phyloP scores from a whole-genome alignment of 2,329 filamentous ascomycete species.

The Boeremia lycopersici region DNA sequence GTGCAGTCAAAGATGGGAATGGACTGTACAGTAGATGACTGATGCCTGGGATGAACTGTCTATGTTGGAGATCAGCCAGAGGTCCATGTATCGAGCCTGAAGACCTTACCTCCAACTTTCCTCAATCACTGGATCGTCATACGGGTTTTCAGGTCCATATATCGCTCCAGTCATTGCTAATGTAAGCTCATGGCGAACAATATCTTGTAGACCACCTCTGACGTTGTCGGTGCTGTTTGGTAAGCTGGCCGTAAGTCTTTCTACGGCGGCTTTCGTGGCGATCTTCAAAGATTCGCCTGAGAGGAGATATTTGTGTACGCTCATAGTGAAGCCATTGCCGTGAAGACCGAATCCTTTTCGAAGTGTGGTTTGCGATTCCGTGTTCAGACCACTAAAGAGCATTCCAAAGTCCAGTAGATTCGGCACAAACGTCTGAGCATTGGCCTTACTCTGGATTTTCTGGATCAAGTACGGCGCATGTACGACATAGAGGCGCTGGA shows the following conservation, averaged over 20 bases:
- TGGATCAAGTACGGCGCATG: constrained; percentile 47
- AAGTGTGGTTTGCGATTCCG: constrained; percentile 22
- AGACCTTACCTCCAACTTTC: constrained; percentile 45
- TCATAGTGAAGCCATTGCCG: constrained; percentile 48
- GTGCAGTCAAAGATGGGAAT: constrained; percentile 36
- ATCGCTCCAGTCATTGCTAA: constrained; percentile 49
- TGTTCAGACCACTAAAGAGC: constrained; percentile 36
- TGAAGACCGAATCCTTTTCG: constrained; percentile 34
- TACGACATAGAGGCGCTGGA: constrained; percentile 52
- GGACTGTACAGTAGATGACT: constrained; percentile 30
- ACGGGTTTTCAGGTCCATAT: constrained; percentile 53
- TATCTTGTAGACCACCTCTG: constrained; percentile 21
- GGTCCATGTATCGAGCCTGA: not conserved
- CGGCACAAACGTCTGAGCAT: constrained; percentile 47
- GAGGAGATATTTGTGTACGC: constrained; percentile 45
- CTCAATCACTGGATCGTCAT: constrained; percentile 42
- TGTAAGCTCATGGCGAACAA: constrained; percentile 42
- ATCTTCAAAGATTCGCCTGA: constrained; percentile 40
- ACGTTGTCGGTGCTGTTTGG: constrained; percentile 14
- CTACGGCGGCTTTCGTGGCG: constrained; percentile 46
- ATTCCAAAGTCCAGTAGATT: constrained; percentile 42
- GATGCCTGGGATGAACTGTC: constrained; percentile 36
- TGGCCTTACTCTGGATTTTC: constrained; percentile 48
- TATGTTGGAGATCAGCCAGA: not conserved
- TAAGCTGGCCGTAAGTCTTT: constrained; percentile 36